Evolutionary conservation across 2,329 filamentous ascomycete species (phyloP).

Genomic region (Rutstroemia sp.): DNA sequence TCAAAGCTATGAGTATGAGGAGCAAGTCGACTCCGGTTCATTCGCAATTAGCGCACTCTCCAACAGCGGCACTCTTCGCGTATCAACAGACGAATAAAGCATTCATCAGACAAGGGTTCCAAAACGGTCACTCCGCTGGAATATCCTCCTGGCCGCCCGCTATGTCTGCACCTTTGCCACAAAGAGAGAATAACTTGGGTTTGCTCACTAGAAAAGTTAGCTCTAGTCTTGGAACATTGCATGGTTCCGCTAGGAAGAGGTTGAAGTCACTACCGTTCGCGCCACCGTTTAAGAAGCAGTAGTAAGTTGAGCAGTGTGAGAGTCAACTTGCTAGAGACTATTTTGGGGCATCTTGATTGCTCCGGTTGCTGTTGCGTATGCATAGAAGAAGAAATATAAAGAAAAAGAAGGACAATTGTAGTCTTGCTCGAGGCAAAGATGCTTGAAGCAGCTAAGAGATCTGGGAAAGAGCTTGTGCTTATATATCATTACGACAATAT

Average conservation of each 20-base stretch:
- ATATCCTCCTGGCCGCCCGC: not conserved
- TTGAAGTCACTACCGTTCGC: conserved; percentile 3
- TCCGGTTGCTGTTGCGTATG: not conserved
- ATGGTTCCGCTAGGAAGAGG: conserved; percentile 3
- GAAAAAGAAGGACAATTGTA: no score
- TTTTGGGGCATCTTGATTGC: not conserved
- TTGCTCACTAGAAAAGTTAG: conserved; percentile 3
- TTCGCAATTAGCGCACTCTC: not conserved
- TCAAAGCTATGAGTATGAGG: not conserved
- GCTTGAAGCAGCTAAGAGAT: no score
- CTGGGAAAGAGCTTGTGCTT: no score
- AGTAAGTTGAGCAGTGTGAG: not conserved
- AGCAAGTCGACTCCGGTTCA: conserved; percentile 7
- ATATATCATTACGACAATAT: no score
- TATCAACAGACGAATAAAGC: not conserved
- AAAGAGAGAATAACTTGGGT: conserved; percentile 4
- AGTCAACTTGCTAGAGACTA: not conserved
- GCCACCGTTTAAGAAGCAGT: conserved; percentile 6
- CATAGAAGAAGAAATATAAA: no score
- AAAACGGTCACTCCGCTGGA: not conserved
- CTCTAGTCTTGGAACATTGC: not conserved
- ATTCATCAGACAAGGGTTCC: not conserved
- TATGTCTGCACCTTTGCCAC: not conserved
- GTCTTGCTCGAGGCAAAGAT: no score
- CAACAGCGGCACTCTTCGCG: not conserved